A percentile compares a stretch with the other conserved stretches of the same genome.
Evolutionary conservation across 176 grass and related monocot species (phyloP).

Genomic region (Eleusine indica): DNA sequence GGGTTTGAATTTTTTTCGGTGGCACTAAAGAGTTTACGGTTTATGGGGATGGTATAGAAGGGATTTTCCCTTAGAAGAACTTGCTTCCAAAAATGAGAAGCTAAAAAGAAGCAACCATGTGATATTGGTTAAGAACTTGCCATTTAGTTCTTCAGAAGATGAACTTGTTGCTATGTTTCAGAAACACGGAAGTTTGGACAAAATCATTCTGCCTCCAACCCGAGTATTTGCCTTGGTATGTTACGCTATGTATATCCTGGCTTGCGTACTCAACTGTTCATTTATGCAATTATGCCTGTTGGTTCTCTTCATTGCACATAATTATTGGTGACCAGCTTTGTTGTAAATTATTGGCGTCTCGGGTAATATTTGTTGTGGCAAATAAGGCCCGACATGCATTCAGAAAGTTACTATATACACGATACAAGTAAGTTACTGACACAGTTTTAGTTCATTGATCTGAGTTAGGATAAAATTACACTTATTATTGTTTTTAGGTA

Average conservation of each 20-base stretch:
- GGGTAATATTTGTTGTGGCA: slow-evolving; percentile 91
- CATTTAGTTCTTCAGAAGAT: slow-evolving; percentile 76
- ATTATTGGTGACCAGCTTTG: neutral
- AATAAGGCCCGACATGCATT: slow-evolving; percentile 79
- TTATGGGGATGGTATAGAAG: too few relatives aligned
- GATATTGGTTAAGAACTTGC: slow-evolving; percentile 93
- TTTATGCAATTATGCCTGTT: neutral
- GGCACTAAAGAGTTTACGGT: too few relatives aligned
- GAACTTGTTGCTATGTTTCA: slow-evolving; percentile 78
- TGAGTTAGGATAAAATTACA: neutral
- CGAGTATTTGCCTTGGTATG: slow-evolving; percentile 93
- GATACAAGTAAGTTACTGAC: slow-evolving; percentile 83
- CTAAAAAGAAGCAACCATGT: slow-evolving; percentile 92
- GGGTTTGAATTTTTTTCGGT: too few relatives aligned
- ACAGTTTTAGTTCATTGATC: slow-evolving; percentile 16
- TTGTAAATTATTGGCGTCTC: slow-evolving; percentile 29
- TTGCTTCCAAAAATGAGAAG: slow-evolving; percentile 72
- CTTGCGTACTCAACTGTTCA: slow-evolving; percentile 35
- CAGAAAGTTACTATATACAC: slow-evolving; percentile 83
- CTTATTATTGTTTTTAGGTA: neutral
- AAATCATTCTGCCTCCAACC: slow-evolving; percentile 81
- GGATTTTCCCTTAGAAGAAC: slow-evolving; percentile 56
- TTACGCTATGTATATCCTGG: neutral
- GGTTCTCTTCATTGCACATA: neutral
- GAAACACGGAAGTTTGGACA: slow-evolving; percentile 84